Conservation (phyloP, 2,329 filamentous ascomycete genomes). For the Dryadomyces quercus-mongolicae region DNA sequence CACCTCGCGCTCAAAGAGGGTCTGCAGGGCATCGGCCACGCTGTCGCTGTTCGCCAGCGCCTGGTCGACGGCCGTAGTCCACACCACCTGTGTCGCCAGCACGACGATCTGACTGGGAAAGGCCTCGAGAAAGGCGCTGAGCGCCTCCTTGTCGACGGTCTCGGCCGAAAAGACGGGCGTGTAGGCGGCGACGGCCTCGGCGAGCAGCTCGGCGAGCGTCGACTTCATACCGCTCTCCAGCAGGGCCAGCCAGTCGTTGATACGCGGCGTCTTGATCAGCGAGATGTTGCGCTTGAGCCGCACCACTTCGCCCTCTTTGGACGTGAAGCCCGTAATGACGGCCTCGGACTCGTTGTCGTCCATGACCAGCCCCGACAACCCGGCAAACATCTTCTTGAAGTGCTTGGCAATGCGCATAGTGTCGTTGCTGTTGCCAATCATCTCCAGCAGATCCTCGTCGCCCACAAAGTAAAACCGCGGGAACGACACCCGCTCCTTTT, state of each 20-base stretch:
- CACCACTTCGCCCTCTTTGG: conserved; percentile 87
- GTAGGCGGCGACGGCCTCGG: conserved; percentile 76
- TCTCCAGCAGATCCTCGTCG: conserved; percentile 95
- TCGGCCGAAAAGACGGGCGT: conserved; percentile 63
- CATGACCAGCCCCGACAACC: conserved; percentile 79
- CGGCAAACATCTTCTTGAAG: conserved; percentile 99
- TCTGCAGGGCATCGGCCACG: conserved; percentile 40
- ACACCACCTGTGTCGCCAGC: conserved; percentile 82
- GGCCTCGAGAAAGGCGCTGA: conserved; percentile 68
- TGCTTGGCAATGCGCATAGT: conserved; percentile 94
- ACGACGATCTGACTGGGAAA: conserved; percentile 95
- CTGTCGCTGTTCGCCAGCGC: conserved; percentile 59
- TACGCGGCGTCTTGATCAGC: conserved; percentile 82
- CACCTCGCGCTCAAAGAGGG: conserved; percentile 70
- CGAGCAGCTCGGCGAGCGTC: conserved; percentile 80
- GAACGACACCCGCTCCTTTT: conserved; percentile 94
- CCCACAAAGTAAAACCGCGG: conserved; percentile 99
- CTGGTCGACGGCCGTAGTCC: conserved; percentile 78
- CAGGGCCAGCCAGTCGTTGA: conserved; percentile 97
- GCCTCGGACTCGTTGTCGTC: conserved; percentile 58
- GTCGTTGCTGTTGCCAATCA: conserved; percentile 99
- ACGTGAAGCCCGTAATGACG: conserved; percentile 83
- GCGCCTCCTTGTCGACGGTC: conserved; percentile 54
- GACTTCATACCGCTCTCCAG: conserved; percentile 89
- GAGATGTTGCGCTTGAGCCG: conserved; percentile 83